Conservation (phyloP, 2,329 filamentous ascomycete genomes). For the Rosellinia necatrix region DNA sequence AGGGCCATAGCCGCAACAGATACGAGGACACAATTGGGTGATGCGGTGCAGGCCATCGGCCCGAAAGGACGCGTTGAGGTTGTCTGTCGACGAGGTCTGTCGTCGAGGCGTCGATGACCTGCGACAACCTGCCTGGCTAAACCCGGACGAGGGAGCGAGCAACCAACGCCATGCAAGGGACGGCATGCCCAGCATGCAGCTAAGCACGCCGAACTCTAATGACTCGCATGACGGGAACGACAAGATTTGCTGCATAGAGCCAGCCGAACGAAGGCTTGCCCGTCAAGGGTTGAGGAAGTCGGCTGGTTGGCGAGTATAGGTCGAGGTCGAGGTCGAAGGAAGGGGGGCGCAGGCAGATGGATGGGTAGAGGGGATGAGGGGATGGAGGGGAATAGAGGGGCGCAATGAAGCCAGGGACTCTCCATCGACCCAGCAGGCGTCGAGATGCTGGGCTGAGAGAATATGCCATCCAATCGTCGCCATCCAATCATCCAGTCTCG, state of each 20-base stretch:
- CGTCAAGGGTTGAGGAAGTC: not conserved
- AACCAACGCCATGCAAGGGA: slow-evolving; percentile 23
- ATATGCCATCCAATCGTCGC: slow-evolving; percentile 12
- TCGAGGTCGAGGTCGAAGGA: slow-evolving; percentile 5
- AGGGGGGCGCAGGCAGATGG: too few relatives aligned
- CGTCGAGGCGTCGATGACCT: not conserved
- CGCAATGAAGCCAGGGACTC: slow-evolving; percentile 5
- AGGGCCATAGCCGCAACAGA: slow-evolving; percentile 7
- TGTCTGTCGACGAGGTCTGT: too few relatives aligned
- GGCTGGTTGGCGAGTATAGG: slow-evolving; percentile 1
- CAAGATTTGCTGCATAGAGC: not conserved
- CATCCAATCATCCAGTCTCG: too few relatives aligned
- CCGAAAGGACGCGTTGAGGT: too few relatives aligned
- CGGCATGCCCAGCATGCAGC: slow-evolving; percentile 2
- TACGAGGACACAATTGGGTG: slow-evolving; percentile 3
- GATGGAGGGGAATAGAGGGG: slow-evolving; percentile 17
- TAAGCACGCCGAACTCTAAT: slow-evolving; percentile 1
- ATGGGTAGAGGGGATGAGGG: too few relatives aligned
- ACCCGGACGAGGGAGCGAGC: not conserved
- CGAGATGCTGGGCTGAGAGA: slow-evolving; percentile 10
- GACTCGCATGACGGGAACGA: slow-evolving; percentile 16
- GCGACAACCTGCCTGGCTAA: slow-evolving; percentile 20
- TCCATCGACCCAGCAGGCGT: not conserved
- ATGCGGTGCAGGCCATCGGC: slow-evolving; percentile 13
- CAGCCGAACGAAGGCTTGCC: not conserved